Conservation (phyloP, 441 rosid species). For the Jatropha podagrica region DNA sequence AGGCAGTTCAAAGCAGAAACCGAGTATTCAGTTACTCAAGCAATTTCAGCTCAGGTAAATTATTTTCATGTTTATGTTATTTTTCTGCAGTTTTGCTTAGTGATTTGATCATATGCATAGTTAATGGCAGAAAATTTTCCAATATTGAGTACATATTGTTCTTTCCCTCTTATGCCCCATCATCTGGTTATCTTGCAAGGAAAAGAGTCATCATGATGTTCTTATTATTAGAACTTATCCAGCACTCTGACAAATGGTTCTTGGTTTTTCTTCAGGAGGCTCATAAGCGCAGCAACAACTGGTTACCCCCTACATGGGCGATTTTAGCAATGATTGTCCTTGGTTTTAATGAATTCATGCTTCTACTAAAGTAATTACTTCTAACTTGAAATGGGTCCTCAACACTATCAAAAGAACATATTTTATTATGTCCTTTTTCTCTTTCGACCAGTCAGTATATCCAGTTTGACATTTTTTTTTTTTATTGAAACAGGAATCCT, state of each 20-base stretch:
- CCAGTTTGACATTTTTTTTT: slow-evolving; percentile 15
- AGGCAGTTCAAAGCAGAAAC: slow-evolving; percentile 81
- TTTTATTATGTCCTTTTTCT: slow-evolving; percentile 9
- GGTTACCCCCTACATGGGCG: slow-evolving; percentile 91
- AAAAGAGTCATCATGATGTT: background rate
- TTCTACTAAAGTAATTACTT: slow-evolving; percentile 60
- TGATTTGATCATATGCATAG: background rate
- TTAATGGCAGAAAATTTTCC: background rate
- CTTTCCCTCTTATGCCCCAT: background rate
- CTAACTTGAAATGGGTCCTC: background rate
- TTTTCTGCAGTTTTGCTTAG: background rate
- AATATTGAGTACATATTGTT: background rate
- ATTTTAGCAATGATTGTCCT: slow-evolving; percentile 70
- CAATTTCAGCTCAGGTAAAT: slow-evolving; percentile 75
- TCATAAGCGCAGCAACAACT: slow-evolving; percentile 60
- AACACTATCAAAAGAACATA: background rate
- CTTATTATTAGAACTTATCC: background rate
- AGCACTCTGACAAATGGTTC: slow-evolving; percentile 6
- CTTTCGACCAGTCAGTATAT: background rate
- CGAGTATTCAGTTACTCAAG: slow-evolving; percentile 69
- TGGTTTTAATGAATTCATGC: slow-evolving; percentile 84
- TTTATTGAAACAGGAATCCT: slow-evolving; percentile 69
- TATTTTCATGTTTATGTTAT: background rate
- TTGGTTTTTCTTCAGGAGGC: slow-evolving; percentile 61
- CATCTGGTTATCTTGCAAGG: background rate